Conservation (phyloP, 257 asterid genomes). For the Solanum pinnatisectum region DNA sequence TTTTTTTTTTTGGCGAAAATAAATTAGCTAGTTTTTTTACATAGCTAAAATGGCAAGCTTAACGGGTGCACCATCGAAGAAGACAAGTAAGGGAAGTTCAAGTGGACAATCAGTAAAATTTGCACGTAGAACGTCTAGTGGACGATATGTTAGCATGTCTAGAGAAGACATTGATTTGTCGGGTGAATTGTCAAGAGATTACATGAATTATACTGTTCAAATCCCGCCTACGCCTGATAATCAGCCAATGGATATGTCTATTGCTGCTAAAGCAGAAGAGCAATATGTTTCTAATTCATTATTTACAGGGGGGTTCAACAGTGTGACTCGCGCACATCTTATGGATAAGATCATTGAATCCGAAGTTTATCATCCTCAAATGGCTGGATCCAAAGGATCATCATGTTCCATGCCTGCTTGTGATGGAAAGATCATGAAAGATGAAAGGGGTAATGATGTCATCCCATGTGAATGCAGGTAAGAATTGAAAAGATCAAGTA, state of each 20-base stretch:
- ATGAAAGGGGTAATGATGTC: conserved; percentile 68
- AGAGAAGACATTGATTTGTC: conserved; percentile 74
- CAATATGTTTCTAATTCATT: conserved; percentile 79
- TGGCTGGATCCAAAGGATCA: conserved; percentile 84
- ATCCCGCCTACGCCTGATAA: conserved; percentile 89
- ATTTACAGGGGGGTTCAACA: conserved; percentile 79
- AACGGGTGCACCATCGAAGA: conserved; percentile 47
- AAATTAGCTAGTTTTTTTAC: background rate
- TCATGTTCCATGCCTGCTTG: conserved; percentile 72
- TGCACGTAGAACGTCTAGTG: conserved; percentile 74
- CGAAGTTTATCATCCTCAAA: conserved; percentile 70
- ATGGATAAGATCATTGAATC: conserved; percentile 94
- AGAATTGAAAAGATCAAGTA: no score
- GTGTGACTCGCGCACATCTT: conserved; percentile 83
- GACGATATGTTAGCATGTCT: conserved; percentile 65
- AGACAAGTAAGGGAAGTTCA: conserved; percentile 17
- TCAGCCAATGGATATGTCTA: conserved; percentile 63
- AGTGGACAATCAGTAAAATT: conserved; percentile 61
- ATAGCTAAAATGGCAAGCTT: conserved; percentile 30
- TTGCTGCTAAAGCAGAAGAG: conserved; percentile 81
- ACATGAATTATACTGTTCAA: conserved; percentile 73
- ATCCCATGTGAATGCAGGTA: conserved; percentile 85
- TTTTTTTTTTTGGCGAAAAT: background rate
- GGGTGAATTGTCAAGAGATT: conserved; percentile 48
- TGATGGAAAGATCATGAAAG: conserved; percentile 78